phyloP scores from a whole-genome alignment of 2,329 filamentous ascomycete species.

The Nemania abortiva region DNA sequence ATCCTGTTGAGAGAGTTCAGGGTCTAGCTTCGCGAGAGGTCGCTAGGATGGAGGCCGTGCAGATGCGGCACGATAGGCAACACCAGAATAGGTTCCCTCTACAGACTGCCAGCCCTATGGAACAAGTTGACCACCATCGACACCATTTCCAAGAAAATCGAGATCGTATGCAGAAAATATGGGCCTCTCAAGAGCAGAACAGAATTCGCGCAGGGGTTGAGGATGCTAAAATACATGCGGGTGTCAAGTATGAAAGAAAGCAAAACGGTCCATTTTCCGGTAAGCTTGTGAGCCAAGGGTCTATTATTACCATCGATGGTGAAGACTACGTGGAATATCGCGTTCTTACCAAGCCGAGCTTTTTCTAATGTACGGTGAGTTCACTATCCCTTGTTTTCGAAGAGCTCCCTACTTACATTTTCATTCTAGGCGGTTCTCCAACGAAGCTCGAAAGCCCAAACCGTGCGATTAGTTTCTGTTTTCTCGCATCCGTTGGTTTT shows the following conservation, averaged over 20 bases:
- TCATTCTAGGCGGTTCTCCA: neutral
- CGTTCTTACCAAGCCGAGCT: conserved; percentile 72
- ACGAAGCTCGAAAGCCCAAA: neutral
- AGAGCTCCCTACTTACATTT: neutral
- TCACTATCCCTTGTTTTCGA: neutral
- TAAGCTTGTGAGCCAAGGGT: conserved; percentile 72
- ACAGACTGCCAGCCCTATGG: conserved; percentile 22
- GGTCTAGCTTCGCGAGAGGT: conserved; percentile 65
- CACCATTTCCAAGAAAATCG: conserved; percentile 63
- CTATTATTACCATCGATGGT: conserved; percentile 73
- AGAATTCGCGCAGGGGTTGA: conserved; percentile 53
- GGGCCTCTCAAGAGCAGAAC: conserved; percentile 63
- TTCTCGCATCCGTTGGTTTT: neutral
- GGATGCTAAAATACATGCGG: conserved; percentile 68
- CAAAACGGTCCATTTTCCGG: conserved; percentile 70
- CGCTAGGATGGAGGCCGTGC: conserved; percentile 63
- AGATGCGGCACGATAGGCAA: conserved; percentile 64
- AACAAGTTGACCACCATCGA: conserved; percentile 42
- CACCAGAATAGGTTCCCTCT: conserved; percentile 57
- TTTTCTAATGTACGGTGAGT: conserved; percentile 59
- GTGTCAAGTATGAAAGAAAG: conserved; percentile 73
- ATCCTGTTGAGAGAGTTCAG: conserved; percentile 61
- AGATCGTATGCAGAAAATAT: conserved; percentile 66
- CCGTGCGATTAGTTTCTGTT: neutral
- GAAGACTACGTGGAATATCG: conserved; percentile 77